phyloP scores from a whole-genome alignment of 2,329 filamentous ascomycete genomes.

The Paraphaeosphaeria minitans region DNA sequence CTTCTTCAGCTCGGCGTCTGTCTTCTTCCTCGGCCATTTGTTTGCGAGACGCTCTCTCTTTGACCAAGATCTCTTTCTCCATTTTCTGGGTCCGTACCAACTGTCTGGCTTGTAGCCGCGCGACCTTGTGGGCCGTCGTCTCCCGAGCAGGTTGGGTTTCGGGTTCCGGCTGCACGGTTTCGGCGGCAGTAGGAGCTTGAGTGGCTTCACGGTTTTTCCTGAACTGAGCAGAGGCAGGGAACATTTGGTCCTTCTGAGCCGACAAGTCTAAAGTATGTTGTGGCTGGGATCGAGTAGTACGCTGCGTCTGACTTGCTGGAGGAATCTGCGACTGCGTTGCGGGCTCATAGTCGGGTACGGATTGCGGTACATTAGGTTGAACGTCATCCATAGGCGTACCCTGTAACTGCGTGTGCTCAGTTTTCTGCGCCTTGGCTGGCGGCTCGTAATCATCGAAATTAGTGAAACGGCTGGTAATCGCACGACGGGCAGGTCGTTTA shows the following conservation, averaged over 20 bases:
- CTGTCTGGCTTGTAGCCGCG: constrained; percentile 51
- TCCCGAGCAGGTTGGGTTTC: constrained; percentile 44
- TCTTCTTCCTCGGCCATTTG: constrained; percentile 58
- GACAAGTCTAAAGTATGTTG: constrained; percentile 47
- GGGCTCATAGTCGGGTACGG: constrained; percentile 16
- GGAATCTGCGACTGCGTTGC: constrained; percentile 22
- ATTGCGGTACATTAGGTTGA: constrained; percentile 25
- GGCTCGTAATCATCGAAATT: constrained; percentile 68
- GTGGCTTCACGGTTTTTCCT: constrained; percentile 69
- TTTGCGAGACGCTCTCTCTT: constrained; percentile 50
- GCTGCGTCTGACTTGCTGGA: constrained; percentile 33
- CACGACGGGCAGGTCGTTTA: constrained; percentile 43
- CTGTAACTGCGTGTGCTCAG: constrained; percentile 31
- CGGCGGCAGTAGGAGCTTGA: constrained; percentile 26
- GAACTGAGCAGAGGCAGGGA: constrained; percentile 75
- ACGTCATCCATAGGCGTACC: constrained; percentile 33
- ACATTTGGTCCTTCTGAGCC: constrained; percentile 71
- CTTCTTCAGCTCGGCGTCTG: constrained; percentile 65
- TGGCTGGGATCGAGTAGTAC: constrained; percentile 37
- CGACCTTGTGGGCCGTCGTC: constrained; percentile 24
- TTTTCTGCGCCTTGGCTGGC: constrained; percentile 36
- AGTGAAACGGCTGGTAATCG: constrained; percentile 64
- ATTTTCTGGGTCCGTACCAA: constrained; percentile 51
- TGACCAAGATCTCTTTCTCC: constrained; percentile 67
- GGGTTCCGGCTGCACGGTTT: constrained; percentile 33